These are phyloP conservation scores for Dichomitus squalens DNA, from an alignment of 1,284 basidiomycete species.

Conservation along the genomic window DNA sequence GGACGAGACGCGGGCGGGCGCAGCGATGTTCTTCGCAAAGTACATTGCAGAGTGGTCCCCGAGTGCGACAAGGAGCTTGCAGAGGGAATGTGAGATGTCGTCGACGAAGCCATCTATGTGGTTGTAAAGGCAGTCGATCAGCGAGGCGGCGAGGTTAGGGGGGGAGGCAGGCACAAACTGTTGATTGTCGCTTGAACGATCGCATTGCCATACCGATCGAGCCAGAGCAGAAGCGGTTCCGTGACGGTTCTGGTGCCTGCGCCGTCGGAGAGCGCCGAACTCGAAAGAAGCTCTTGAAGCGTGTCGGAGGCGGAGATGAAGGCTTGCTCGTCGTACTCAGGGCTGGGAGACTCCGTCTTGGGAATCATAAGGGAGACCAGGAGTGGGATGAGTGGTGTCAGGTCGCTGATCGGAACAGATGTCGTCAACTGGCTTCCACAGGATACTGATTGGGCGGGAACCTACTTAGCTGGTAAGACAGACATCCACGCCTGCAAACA, in stretches of 20 bases:
- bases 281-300: slow-evolving; percentile 76
- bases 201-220: slow-evolving; percentile 53
- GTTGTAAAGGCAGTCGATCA: too few relatives aligned
- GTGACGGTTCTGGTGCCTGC: slow-evolving; percentile 74
- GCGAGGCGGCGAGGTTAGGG: not conserved
- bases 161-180: slow-evolving; percentile 31
- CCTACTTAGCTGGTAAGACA: slow-evolving; percentile 68
- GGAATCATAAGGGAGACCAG: slow-evolving; percentile 64
- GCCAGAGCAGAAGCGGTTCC: slow-evolving; percentile 81
- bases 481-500: slow-evolving; percentile 84
- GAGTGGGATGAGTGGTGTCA: slow-evolving; percentile 64
- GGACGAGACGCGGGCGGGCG: slow-evolving; percentile 34
- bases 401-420: slow-evolving; percentile 43
- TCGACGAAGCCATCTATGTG: slow-evolving; percentile 50
- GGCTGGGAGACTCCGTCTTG: slow-evolving; percentile 30
- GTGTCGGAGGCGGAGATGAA: slow-evolving; percentile 72
- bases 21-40: slow-evolving; percentile 69
- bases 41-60: slow-evolving; percentile 87
- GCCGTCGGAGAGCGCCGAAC: slow-evolving; percentile 73
- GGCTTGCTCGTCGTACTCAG: slow-evolving; percentile 47
- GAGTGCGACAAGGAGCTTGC: slow-evolving; percentile 78
- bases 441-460: slow-evolving; percentile 9
- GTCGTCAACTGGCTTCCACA: slow-evolving; percentile 5
- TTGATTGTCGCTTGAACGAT: slow-evolving; percentile 54
- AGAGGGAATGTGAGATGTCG: slow-evolving; percentile 65